Conservation (phyloP, 768 basidiomycete species). For the Rhizopogon roseolus region DNA sequence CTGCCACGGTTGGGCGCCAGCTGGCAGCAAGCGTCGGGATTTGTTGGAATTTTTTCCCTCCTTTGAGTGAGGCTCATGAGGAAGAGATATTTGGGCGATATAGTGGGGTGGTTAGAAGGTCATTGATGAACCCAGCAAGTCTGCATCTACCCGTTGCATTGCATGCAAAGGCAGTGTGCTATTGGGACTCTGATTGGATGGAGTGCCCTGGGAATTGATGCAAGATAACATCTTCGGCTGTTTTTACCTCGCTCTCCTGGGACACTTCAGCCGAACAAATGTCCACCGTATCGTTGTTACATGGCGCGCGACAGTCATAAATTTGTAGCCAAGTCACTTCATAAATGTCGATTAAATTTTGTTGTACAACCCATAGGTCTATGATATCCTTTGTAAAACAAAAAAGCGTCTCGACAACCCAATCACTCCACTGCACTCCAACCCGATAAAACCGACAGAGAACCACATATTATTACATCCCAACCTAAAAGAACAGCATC, state of each 20-base stretch:
- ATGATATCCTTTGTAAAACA: too few species aligned
- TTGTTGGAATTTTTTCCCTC: not conserved
- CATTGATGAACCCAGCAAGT: constrained; percentile 6
- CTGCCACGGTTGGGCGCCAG: constrained; percentile 28
- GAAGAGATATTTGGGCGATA: not conserved
- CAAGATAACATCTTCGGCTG: not conserved
- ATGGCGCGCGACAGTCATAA: too few species aligned
- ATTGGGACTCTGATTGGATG: constrained; percentile 19
- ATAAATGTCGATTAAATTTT: too few species aligned
- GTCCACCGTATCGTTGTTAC: too few species aligned
- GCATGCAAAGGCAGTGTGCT: constrained; percentile 24
- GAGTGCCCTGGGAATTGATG: not conserved
- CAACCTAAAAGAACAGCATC: not conserved
- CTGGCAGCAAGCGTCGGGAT: constrained; percentile 2
- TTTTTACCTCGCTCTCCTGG: too few species aligned
- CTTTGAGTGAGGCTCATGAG: not conserved
- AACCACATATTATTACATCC: too few species aligned
- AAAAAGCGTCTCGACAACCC: too few species aligned
- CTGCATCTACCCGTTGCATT: constrained; percentile 11
- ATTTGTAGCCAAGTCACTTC: too few species aligned
- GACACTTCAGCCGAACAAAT: too few species aligned
- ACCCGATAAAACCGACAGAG: too few species aligned
- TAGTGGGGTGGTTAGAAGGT: not conserved
- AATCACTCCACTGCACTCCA: too few species aligned
- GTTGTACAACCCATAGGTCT: too few species aligned